Percentiles rank a stretch among this genome's conserved stretches.
phyloP scores from a whole-genome alignment of 1,139 yeast genomes.

The Magnusiomyces suaveolens region DNA sequence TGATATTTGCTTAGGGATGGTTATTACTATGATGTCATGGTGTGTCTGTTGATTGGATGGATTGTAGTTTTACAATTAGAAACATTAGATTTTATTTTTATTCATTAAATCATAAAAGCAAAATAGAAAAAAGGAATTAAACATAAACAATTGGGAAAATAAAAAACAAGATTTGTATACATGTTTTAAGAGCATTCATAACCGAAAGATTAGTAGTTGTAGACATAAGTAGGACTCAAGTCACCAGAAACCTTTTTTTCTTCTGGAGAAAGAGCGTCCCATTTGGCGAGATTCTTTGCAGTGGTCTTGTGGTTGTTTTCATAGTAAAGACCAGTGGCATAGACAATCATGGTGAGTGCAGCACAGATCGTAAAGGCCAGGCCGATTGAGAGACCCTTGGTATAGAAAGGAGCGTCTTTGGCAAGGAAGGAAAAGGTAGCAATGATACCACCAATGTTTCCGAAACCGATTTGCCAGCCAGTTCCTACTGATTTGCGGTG shows the following conservation, averaged over 20 bases:
- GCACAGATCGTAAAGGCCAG: slow-evolving; percentile 47
- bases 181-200: too few relatives aligned
- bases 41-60: too few relatives aligned
- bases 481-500: slow-evolving; percentile 62
- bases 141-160: too few relatives aligned
- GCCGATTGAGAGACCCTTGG: slow-evolving; percentile 49
- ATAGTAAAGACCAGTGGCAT: slow-evolving; percentile 33
- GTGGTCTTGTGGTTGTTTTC: slow-evolving; percentile 32
- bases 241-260: slow-evolving; percentile 52
- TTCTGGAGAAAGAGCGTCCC: slow-evolving; percentile 37
- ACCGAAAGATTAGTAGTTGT: slow-evolving; percentile 38
- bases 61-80: too few relatives aligned
- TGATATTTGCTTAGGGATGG: too few relatives aligned
- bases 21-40: too few relatives aligned
- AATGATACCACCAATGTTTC: slow-evolving; percentile 75
- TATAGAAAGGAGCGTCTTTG: slow-evolving; percentile 50
- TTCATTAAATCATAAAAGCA: too few relatives aligned
- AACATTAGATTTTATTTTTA: too few relatives aligned
- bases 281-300: slow-evolving; percentile 34
- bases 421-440: slow-evolving; percentile 53
- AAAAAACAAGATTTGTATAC: too few relatives aligned
- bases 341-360: slow-evolving; percentile 38
- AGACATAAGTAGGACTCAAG: slow-evolving; percentile 49
- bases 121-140: too few relatives aligned
- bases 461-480: slow-evolving; percentile 71